Conservation (phyloP, 2,329 filamentous ascomycete species). For the Alternaria arborescens region DNA sequence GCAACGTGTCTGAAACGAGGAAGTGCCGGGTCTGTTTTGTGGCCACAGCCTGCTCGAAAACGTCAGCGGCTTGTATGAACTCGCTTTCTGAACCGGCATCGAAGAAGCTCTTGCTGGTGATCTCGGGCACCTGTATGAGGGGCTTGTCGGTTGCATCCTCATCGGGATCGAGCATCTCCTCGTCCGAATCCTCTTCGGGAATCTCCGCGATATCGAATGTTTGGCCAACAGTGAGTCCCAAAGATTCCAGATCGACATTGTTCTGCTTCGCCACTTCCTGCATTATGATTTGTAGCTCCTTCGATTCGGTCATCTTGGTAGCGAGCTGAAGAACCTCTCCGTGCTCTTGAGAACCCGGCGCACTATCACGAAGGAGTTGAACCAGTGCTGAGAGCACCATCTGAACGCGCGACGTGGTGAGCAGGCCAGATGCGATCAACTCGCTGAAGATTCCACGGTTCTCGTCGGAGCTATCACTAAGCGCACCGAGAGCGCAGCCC, state of each 20-base stretch:
- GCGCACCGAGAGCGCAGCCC: slow-evolving; percentile 68
- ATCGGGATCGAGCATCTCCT: slow-evolving; percentile 60
- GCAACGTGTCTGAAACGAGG: slow-evolving; percentile 64
- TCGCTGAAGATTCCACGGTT: slow-evolving; percentile 62
- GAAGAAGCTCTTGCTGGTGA: slow-evolving; percentile 43
- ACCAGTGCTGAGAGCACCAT: slow-evolving; percentile 73
- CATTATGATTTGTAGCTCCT: slow-evolving; percentile 63
- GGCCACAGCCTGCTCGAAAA: slow-evolving; percentile 42
- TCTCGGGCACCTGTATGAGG: slow-evolving; percentile 31
- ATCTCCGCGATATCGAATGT: slow-evolving; percentile 24
- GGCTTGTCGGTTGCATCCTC: slow-evolving; percentile 49
- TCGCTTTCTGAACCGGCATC: slow-evolving; percentile 17
- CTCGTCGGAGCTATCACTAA: slow-evolving; percentile 33
- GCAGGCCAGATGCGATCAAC: slow-evolving; percentile 66
- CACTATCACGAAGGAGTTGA: slow-evolving; percentile 54
- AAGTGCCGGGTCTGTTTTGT: slow-evolving; percentile 51
- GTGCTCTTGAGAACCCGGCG: slow-evolving; percentile 40
- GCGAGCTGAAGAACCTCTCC: slow-evolving; percentile 44
- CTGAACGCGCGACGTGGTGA: slow-evolving; percentile 70
- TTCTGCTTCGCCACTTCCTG: slow-evolving; percentile 71
- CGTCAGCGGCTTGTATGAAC: slow-evolving; percentile 43
- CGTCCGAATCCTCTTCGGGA: slow-evolving; percentile 51
- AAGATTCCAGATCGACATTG: slow-evolving; percentile 74
- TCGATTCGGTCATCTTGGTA: slow-evolving; percentile 42
- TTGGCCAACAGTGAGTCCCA: slow-evolving; percentile 51